These are phyloP conservation scores for Conringia planisiliqua DNA, from an alignment of 345 rosid species.

Conservation along the genomic window DNA sequence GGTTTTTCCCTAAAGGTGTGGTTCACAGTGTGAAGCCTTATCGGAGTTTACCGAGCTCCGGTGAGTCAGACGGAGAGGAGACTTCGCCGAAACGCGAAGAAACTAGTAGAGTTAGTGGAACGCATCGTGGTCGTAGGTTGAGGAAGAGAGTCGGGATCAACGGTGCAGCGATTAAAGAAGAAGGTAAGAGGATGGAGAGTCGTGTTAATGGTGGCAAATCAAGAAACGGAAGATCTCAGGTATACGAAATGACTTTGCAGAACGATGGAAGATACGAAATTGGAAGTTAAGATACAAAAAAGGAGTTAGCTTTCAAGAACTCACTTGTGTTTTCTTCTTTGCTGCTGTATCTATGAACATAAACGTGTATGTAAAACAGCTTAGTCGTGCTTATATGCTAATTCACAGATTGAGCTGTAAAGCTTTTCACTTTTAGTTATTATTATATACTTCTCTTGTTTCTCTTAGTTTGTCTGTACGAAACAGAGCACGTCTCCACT, in stretches of 20 bases:
- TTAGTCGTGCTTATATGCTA: neutral
- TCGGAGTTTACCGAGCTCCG: conserved; percentile 13
- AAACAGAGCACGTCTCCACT: neutral
- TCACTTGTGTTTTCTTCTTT: neutral
- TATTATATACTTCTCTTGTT: neutral
- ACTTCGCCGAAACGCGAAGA: neutral
- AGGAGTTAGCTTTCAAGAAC: neutral
- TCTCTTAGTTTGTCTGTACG: too few species aligned
- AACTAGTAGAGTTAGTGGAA: neutral
- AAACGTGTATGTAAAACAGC: conserved; percentile 17
- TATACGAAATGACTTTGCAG: conserved; percentile 31
- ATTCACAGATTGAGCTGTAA: conserved; percentile 3
- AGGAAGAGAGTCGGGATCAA: conserved; percentile 16
- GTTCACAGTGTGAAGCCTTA: conserved; percentile 77
- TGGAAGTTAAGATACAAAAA: neutral
- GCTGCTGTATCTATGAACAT: conserved; percentile 3
- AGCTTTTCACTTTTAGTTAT: neutral
- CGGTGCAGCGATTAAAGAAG: conserved; percentile 10
- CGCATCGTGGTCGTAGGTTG: conserved; percentile 16
- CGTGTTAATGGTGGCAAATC: conserved; percentile 24
- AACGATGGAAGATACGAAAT: conserved; percentile 35
- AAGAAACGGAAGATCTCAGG: conserved; percentile 26
- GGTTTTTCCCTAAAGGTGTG: conserved; percentile 84
- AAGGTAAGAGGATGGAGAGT: conserved; percentile 12
- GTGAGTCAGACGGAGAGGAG: conserved; percentile 11